Base-by-base conservation (phyloP, 345 rosid genomes). In the Geranium brycei region DNA sequence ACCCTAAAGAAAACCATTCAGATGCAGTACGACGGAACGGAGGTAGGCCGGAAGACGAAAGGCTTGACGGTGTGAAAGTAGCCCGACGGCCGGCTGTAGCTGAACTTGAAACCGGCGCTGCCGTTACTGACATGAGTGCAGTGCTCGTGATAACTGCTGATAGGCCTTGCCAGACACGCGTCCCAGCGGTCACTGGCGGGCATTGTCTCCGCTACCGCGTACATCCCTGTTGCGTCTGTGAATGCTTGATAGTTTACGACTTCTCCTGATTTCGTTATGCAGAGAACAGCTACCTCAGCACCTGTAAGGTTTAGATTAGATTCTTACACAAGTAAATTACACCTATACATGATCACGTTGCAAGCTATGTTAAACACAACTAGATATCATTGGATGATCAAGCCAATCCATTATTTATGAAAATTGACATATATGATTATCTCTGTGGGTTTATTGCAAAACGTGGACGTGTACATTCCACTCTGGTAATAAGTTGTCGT, bases 141-240 rank as follows among this genome's bases (percentile, higher is more conserved):
- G 57, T 79, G 83, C 1, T 86, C 90, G 64, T 90, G 82, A 81
- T 85, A 93, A 61, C 97, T 90, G 76, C 91, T 90, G 38, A 87
- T 89, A 0, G 97, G 91, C 57, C 97, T 78, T 0, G 96, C 86
- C 30, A 90, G 79, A 69, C 99, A 93, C 5, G 97, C 95, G 41
- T 88, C 95, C 99, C 99, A 90, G 15, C 95, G 86, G 58, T 93
- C 91, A 23, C 95, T 90, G 80, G 88, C 89, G 0, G 99, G 91
- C 99, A 93, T 90, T 60, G 97, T 93, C 78, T 93, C 97, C 0
- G 95, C 97, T 4, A 93, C 96, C 0, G 82, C 80, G 78, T 93
- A 93, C 15, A 85, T 62, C 40, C 96, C 98, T 2, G 72, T 80
- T 0, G 87, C 75, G 66, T 92, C 81, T 67, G 95, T 87, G 71